Evolutionary conservation across 2,329 filamentous ascomycete genomes (phyloP), one percentile per base, ranked within the genome.

Genomic region (Chaetomiaceae sp.): DNA sequence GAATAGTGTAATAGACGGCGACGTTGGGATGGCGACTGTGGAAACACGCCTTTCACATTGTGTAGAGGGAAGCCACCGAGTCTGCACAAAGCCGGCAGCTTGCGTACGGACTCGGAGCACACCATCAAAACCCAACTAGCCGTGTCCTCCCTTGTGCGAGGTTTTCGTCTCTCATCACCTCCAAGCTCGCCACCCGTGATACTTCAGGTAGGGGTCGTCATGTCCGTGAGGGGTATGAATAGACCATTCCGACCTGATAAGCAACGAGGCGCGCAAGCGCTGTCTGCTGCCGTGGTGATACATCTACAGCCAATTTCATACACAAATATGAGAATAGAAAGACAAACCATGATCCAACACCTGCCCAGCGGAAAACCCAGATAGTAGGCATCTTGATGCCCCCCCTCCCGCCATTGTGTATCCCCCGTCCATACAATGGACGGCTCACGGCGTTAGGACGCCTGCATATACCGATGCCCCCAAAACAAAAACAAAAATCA

Each of bases 281-380:
- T 11, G 33, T 9, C 36, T 18, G 40, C 21, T 38, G 33, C 45
- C 21, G 29, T 50, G 25, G 27, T 46, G 9, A 36, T 54, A 50
- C 46, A 54, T 50, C 41, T 46, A 50, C 5, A 44, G 4, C 23
- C 9, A 44, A n/a, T 37, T 33, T 34, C 41, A 16, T 10, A 41
- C 21, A 44, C 11, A 42, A 32, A 34, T 14, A 11, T 37, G 14
- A 34, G 29, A 47, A 34, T 14, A 23, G n/a, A 23, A 30, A 16
- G 10, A 32, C 32, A 49, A 36, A 33, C 40, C 40, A 36, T 41
- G n/a, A 55, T 49, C 49, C 45, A 51, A 54, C 48, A 48, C 38
- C 32, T 14, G 18, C 37, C 38, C 46, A 29, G 27, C 33, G 27
- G 23, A 51, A 47, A 34, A 34, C 14, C 37, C 10, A 37, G 27